These are phyloP conservation scores for Zelopaecilomyces penicillatus DNA, from an alignment of 2,329 filamentous ascomycete species.

Conservation along the genomic window DNA sequence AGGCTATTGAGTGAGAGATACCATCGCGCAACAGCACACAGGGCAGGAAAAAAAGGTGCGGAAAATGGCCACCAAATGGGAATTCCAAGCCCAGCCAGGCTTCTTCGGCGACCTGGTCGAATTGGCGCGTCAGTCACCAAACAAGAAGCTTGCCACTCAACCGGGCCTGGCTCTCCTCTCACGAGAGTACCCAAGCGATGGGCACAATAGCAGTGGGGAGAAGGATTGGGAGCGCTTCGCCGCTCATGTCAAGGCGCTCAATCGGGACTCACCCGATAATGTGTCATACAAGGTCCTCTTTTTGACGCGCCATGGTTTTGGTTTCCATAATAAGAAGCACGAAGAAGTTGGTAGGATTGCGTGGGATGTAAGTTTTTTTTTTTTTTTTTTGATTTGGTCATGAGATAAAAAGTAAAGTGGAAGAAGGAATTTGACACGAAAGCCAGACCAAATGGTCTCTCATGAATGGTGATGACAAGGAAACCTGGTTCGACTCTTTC, in stretches of 20 bases:
- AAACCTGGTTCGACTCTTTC: slow-evolving; percentile 34
- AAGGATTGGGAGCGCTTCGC: slow-evolving; percentile 47
- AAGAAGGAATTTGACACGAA: neutral
- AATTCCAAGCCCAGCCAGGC: slow-evolving; percentile 17
- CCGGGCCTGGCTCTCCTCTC: slow-evolving; percentile 46
- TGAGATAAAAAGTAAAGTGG: neutral
- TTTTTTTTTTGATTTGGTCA: neutral
- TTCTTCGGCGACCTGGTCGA: slow-evolving; percentile 37
- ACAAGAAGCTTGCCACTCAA: slow-evolving; percentile 29
- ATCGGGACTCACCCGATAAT: slow-evolving; percentile 29
- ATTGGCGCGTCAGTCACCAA: slow-evolving; percentile 17
- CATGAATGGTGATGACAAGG: slow-evolving; percentile 29
- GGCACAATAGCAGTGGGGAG: slow-evolving; percentile 12
- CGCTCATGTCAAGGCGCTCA: slow-evolving; percentile 38
- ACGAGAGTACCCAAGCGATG: slow-evolving; percentile 37
- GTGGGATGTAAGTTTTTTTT: slow-evolving; percentile 38
- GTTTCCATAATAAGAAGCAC: slow-evolving; percentile 40
- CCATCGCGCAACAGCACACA: too few relatives aligned
- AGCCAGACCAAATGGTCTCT: slow-evolving; percentile 27
- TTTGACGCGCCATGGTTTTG: slow-evolving; percentile 50
- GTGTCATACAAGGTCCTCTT: slow-evolving; percentile 46
- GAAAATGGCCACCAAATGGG: slow-evolving; percentile 15
- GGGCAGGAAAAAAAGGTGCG: too few relatives aligned
- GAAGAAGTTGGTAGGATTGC: slow-evolving; percentile 46
- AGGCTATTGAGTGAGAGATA: too few relatives aligned